Percentiles rank a stretch among this genome's conserved stretches.
phyloP scores from a whole-genome alignment of 129 eudicot species.

The Centella asiatica region DNA sequence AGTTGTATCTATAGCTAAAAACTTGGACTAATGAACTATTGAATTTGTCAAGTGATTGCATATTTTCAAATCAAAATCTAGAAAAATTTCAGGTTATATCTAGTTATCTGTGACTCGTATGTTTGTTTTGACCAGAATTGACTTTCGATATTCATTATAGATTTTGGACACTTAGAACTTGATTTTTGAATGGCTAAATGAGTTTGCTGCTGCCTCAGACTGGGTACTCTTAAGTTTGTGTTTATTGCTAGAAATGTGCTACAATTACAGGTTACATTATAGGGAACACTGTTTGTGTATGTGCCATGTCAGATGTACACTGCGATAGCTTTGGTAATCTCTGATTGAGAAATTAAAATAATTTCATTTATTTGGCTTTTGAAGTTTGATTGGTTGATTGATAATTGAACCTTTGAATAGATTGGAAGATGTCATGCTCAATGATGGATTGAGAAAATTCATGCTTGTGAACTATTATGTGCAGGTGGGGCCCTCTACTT shows the following conservation, averaged over 20 bases:
- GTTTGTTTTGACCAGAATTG: no score
- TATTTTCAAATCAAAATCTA: no score
- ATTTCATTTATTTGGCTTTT: no score
- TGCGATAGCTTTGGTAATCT: not conserved
- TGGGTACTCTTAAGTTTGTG: not conserved
- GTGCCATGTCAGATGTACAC: no score
- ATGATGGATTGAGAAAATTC: not conserved
- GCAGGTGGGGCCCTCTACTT: slow-evolving; percentile 87
- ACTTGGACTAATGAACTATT: not conserved
- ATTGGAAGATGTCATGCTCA: not conserved
- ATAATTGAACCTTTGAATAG: not conserved
- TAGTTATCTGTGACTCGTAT: no score
- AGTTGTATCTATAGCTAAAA: not conserved
- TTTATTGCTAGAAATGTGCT: not conserved
- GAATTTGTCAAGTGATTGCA: no score
- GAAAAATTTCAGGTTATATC: not conserved
- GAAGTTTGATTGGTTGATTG: not conserved
- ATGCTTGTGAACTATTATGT: slow-evolving; percentile 9
- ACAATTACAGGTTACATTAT: not conserved
- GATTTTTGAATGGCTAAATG: not conserved
- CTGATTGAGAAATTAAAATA: not conserved
- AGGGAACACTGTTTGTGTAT: not conserved
- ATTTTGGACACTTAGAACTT: no score
- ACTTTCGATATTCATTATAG: no score
- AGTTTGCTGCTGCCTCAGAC: not conserved